Base-by-base conservation (phyloP, 805 yeast species). In the Candida sonorensis region DNA sequence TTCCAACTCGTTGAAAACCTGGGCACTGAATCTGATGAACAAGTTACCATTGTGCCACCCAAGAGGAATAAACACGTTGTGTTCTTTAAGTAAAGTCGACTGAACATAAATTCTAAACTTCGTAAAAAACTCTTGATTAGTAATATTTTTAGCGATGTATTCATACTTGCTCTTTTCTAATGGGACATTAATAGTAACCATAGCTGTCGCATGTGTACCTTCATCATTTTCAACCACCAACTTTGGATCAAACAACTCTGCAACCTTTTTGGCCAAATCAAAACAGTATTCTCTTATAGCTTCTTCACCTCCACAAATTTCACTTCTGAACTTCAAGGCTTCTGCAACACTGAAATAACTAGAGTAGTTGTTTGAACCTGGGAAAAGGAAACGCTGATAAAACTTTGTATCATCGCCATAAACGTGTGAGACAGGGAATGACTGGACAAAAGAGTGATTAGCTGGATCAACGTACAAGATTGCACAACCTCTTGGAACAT, bases 221-320 rank as follows among this genome's bases (percentile, higher is more conserved):
- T 59, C 62, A 6, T 48, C 41, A 34, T 64, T 61, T 5, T 57
- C 64, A 26, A 72, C 37, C 2, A 58, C 53, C 22, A 40, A 41
- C 1, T 69, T 61, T 2, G 65, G 62, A n/a, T 63, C 51, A 17
- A 72, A 61, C 5, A 49, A 40, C 3, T 50, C 50, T 5, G 67
- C 69, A 1, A 69, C 77, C 30, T 62, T 32, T 5, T 45, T 38
- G 3, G 78, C 76, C 34, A 80, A 58, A 0, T 36, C 38, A 34
- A 48, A 43, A 39, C 73, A 71, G 48, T 80, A 77, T 1, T 61
- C 46, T 33, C 58, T 50, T 31, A 81, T 75, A 7, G 48, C 51
- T 2, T 61, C 66, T 36, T 75, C 78, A 3, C 87, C 87, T 3
- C 83, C 82, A 45, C 82, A 74, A 7, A 57, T 55, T 9, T 66